Evolutionary conservation across 495 filamentous ascomycete genomes (phyloP).

Genomic region (Annulohypoxylon stygium): DNA sequence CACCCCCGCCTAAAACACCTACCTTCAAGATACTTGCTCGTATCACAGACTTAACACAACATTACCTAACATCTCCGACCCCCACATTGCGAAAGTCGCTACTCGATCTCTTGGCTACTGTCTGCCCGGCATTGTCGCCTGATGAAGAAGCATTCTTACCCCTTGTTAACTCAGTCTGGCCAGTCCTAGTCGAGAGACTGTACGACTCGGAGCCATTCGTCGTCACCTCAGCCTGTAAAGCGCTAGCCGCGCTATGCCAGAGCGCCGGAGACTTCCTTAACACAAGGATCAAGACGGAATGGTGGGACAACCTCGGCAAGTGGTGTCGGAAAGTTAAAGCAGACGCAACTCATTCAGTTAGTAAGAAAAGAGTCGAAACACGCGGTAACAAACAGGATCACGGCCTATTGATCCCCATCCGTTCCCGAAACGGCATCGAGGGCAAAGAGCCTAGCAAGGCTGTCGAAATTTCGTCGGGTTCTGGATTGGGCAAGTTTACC

Average conservation of each 20-base stretch:
- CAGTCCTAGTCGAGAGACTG: conserved; percentile 76
- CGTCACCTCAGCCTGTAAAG: conserved; percentile 73
- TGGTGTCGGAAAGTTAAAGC: conserved; percentile 55
- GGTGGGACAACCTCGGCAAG: conserved; percentile 65
- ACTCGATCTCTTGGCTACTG: conserved; percentile 77
- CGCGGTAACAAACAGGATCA: conserved; percentile 35
- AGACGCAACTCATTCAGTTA: conserved; percentile 51
- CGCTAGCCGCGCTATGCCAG: conserved; percentile 71
- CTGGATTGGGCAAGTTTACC: conserved; percentile 64
- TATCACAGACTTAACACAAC: conserved; percentile 78
- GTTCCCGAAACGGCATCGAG: conserved; percentile 28
- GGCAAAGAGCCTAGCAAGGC: conserved; percentile 27
- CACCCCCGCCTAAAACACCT: conserved; percentile 61
- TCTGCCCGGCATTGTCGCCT: conserved; percentile 73
- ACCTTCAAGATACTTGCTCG: conserved; percentile 74
- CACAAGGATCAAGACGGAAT: conserved; percentile 76
- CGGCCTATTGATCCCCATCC: conserved; percentile 50
- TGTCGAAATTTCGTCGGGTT: conserved; percentile 21
- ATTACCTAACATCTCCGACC: conserved; percentile 87
- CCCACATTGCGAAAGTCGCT: conserved; percentile 81
- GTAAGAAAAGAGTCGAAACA: conserved; percentile 52
- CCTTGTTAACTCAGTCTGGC: conserved; percentile 90
- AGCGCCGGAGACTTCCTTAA: conserved; percentile 85
- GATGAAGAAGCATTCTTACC: conserved; percentile 88
- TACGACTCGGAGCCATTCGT: conserved; percentile 82